Conservation (phyloP, 2,329 filamentous ascomycete species). For the Aureobasidium sp. region DNA sequence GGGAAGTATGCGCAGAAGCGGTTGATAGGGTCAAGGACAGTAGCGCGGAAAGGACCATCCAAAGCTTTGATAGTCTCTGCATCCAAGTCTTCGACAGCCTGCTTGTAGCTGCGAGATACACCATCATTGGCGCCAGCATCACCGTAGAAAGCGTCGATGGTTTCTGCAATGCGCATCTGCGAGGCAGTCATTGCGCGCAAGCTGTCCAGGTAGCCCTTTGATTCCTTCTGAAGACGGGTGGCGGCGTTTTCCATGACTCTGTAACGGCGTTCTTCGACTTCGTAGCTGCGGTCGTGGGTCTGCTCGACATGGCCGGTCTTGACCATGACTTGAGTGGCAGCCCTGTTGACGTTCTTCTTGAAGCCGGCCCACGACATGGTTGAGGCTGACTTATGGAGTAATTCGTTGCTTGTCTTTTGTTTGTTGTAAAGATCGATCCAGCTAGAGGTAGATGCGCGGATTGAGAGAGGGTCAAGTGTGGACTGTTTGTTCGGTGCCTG, state of each 20-base stretch:
- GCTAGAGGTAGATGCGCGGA: background rate
- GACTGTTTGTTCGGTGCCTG: background rate
- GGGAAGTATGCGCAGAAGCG: conserved; percentile 98
- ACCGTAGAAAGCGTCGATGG: conserved; percentile 98
- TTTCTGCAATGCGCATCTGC: conserved; percentile 98
- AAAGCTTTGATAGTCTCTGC: conserved; percentile 97
- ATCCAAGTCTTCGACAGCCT: conserved; percentile 95
- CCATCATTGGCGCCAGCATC: conserved; percentile 92
- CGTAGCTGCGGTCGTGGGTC: conserved; percentile 97
- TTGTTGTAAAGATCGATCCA: background rate
- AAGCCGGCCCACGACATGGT: conserved; percentile 56
- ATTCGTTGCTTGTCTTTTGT: background rate
- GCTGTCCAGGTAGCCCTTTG: conserved; percentile 95
- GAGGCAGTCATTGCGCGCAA: conserved; percentile 97
- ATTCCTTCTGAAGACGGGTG: conserved; percentile 88
- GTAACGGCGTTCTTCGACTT: conserved; percentile 88
- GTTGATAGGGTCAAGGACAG: conserved; percentile 90
- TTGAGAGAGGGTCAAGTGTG: background rate
- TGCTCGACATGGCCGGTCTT: conserved; percentile 98
- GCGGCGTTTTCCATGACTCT: conserved; percentile 95
- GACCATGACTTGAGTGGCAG: conserved; percentile 99
- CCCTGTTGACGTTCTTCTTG: conserved; percentile 64
- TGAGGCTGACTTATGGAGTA: conserved; percentile 22
- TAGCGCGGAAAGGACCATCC: conserved; percentile 90
- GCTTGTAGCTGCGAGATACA: conserved; percentile 94